Conservation (phyloP, 768 basidiomycete species). For the Galerina marginata region DNA sequence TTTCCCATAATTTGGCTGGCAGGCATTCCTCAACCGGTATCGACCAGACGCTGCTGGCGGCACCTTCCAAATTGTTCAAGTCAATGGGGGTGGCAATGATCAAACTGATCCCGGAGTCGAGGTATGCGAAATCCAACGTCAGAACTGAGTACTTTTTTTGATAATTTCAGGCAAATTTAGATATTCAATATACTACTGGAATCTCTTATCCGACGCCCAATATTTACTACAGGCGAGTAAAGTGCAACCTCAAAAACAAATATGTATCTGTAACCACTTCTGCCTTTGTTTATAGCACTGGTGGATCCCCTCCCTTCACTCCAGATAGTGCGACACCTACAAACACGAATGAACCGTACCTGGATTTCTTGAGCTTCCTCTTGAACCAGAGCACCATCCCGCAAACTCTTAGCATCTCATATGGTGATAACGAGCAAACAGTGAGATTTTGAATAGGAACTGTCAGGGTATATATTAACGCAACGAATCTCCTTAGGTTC, state of each 20-base stretch:
- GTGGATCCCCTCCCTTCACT: slow-evolving; percentile 67
- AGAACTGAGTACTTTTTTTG: neutral
- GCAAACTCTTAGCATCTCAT: slow-evolving; percentile 66
- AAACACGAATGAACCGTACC: slow-evolving; percentile 68
- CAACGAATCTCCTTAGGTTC: slow-evolving; percentile 42
- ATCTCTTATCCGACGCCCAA: slow-evolving; percentile 68
- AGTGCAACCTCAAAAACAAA: slow-evolving; percentile 3
- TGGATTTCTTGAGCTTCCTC: slow-evolving; percentile 67
- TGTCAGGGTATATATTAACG: slow-evolving; percentile 23
- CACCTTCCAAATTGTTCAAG: slow-evolving; percentile 46
- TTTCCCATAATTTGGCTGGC: slow-evolving; percentile 29
- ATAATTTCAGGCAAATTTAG: slow-evolving; percentile 59
- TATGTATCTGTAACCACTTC: neutral
- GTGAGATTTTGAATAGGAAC: slow-evolving; percentile 15
- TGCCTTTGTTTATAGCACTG: slow-evolving; percentile 49
- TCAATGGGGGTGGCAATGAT: slow-evolving; percentile 62
- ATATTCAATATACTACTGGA: slow-evolving; percentile 67
- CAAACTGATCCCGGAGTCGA: slow-evolving; percentile 63
- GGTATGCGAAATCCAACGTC: slow-evolving; percentile 33
- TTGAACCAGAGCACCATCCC: slow-evolving; percentile 51
- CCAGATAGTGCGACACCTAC: slow-evolving; percentile 50
- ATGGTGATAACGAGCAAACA: slow-evolving; percentile 64
- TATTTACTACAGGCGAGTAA: slow-evolving; percentile 56
- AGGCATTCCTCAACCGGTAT: slow-evolving; percentile 60
- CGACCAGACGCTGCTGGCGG: slow-evolving; percentile 52